Base-by-base conservation (phyloP, 2,329 filamentous ascomycete genomes). In the Talaromyces islandicus region DNA sequence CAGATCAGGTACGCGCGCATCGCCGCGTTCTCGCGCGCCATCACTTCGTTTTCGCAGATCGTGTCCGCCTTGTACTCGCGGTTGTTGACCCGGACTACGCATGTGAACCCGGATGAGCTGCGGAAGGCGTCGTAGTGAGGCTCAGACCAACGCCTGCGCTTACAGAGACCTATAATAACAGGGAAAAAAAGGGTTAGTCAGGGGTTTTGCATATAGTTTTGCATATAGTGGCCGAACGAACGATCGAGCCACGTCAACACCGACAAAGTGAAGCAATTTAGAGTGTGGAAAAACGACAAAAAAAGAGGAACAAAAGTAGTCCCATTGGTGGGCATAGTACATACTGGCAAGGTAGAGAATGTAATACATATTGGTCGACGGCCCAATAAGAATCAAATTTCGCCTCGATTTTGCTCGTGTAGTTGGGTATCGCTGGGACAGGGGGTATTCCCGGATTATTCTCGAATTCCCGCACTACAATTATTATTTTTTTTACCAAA, bases 1-100 rank as follows among this genome's bases (percentile, higher is more conserved):
- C 93, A 97, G 67, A 97, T 94, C 86, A 96, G 93, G 77, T 96
- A 97, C 60, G 93, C 93, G 64, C 92, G 89, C 85, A 95, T 95
- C 62, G 93, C 93, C 27, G 93, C 93, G 69, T 93, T 94, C 75
- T 97, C 92, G 71, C 92, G 90, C 53, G 93, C 93, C 65, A 96
- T 82, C 54, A 85, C 81, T 73, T 93, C 90, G 64, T 88, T 90
- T 73, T 90, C 87, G 78, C 94, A 96, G 64, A 88, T 85, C 41
- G 89, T 84, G 74, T 96, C 92, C 50, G 92, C 96, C 74, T 92
- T 91, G 79, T 97, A 97, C 80, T 96, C 91, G 71, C 93, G 89
- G 68, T 95, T 95, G 80, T 97, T 97, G 73, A 97, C 93, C 64
- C 94, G 85, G 60, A 96, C 93, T 61, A 92, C 88, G 80, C 92